A percentile compares a stretch with the other conserved stretches of the same genome.
These are phyloP conservation scores for Aphanoascus verrucosus DNA, from an alignment of 2,329 filamentous ascomycete genomes.

Conservation along the genomic window DNA sequence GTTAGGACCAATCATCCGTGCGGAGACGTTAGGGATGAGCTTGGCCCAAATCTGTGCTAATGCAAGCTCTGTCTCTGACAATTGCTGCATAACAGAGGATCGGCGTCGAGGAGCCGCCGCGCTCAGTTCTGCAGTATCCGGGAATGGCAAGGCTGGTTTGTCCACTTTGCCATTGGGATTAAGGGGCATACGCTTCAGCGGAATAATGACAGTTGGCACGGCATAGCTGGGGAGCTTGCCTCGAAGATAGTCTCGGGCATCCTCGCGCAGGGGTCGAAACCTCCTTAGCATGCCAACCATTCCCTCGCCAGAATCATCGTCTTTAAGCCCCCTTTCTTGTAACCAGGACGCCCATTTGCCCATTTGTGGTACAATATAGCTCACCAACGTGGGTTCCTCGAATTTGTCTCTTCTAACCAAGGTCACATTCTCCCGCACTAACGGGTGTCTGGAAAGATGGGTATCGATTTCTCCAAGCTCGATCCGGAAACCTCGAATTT, in stretches of 20 bases:
- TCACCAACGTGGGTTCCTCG: slow-evolving; percentile 77
- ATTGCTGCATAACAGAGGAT: slow-evolving; percentile 40
- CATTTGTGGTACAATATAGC: slow-evolving; percentile 78
- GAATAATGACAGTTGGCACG: slow-evolving; percentile 63
- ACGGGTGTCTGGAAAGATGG: slow-evolving; percentile 60
- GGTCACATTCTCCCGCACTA: slow-evolving; percentile 77
- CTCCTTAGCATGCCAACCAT: slow-evolving; percentile 48
- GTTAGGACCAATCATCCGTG: slow-evolving; percentile 55
- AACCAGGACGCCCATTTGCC: slow-evolving; percentile 63
- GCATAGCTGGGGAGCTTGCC: slow-evolving; percentile 64
- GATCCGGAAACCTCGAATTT: slow-evolving; percentile 91
- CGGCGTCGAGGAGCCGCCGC: slow-evolving; percentile 44
- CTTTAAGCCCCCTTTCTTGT: slow-evolving; percentile 43
- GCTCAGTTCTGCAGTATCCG: slow-evolving; percentile 57
- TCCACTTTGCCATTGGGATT: slow-evolving; percentile 83
- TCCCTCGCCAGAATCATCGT: slow-evolving; percentile 40
- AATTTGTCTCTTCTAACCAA: slow-evolving; percentile 72
- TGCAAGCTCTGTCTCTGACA: slow-evolving; percentile 50
- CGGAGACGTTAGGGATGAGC: slow-evolving; percentile 56
- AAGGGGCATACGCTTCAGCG: slow-evolving; percentile 61
- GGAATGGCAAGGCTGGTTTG: slow-evolving; percentile 68
- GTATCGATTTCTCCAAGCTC: slow-evolving; percentile 89
- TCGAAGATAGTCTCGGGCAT: slow-evolving; percentile 31
- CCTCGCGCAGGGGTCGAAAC: slow-evolving; percentile 49
- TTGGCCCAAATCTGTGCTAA: slow-evolving; percentile 64